Percentiles rank a stretch among this genome's conserved stretches.
phyloP scores from a whole-genome alignment of 2,329 filamentous ascomycete genomes.

The Hypoxylon sp. region DNA sequence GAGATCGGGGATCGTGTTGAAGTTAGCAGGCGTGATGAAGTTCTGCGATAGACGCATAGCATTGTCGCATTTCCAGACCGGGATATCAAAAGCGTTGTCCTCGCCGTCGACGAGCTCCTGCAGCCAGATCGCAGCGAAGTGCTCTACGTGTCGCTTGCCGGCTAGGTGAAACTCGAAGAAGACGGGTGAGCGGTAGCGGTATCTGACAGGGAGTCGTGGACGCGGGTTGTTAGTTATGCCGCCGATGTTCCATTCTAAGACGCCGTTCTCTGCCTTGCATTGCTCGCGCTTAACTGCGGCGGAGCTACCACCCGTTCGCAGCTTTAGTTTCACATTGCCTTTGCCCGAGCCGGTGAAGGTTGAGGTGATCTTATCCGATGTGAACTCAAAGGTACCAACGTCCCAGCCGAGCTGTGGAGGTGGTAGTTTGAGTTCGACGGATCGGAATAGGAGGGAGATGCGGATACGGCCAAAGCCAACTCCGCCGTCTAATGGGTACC shows the following conservation, averaged over 20 bases:
- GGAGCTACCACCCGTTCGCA: constrained; percentile 88
- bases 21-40: constrained; percentile 88
- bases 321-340: constrained; percentile 79
- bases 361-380: constrained; percentile 77
- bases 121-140: constrained; percentile 88
- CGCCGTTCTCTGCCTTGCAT: constrained; percentile 73
- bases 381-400: constrained; percentile 93
- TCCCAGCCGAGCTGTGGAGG: constrained; percentile 92
- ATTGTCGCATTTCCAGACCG: constrained; percentile 88
- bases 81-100: constrained; percentile 83
- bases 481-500: constrained; percentile 97
- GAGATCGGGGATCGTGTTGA: constrained; percentile 77
- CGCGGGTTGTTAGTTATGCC: constrained; percentile 58
- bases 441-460: constrained; percentile 90
- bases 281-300: constrained; percentile 76
- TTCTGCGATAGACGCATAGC: constrained; percentile 86
- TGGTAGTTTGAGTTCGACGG: constrained; percentile 88
- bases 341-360: constrained; percentile 68
- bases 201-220: constrained; percentile 87
- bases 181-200: constrained; percentile 89
- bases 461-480: constrained; percentile 92
- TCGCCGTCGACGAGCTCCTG: constrained; percentile 87
- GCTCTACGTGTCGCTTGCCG: constrained; percentile 78
- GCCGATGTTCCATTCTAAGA: constrained; percentile 65
- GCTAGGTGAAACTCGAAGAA: constrained; percentile 86